A percentile compares a stretch with the other conserved stretches of the same genome.
phyloP scores from a whole-genome alignment of 129 eudicot species.

The Tagetes patula region DNA sequence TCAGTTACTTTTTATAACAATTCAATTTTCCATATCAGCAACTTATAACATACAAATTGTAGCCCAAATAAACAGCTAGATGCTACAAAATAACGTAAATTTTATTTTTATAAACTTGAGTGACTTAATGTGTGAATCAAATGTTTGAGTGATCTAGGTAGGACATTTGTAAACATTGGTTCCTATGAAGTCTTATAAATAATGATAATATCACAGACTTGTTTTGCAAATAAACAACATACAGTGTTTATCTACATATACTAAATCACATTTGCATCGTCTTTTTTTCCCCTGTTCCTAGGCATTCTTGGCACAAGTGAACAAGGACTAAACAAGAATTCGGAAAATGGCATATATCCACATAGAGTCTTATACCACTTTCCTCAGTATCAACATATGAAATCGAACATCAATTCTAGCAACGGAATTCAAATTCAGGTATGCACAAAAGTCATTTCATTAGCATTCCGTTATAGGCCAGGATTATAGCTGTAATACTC shows the following conservation, averaged over 20 bases:
- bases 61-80: neutral
- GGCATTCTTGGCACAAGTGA: neutral
- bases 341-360: neutral
- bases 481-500: neutral
- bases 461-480: neutral
- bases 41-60: neutral
- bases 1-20: neutral
- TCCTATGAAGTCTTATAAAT: neutral
- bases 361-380: too few species aligned
- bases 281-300: neutral
- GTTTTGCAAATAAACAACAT: neutral
- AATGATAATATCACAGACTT: neutral
- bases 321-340: neutral
- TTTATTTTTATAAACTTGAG: neutral
- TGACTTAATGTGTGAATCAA: neutral
- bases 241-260: neutral
- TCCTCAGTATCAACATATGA: too few species aligned
- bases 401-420: neutral
- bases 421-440: conserved; percentile 9
- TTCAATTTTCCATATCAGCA: neutral
- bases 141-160: neutral
- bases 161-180: neutral
- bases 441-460: neutral
- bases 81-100: neutral
- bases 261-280: neutral